Evolutionary conservation across 2,329 filamentous ascomycete species (phyloP).

Genomic region (Beauveria sp.): DNA sequence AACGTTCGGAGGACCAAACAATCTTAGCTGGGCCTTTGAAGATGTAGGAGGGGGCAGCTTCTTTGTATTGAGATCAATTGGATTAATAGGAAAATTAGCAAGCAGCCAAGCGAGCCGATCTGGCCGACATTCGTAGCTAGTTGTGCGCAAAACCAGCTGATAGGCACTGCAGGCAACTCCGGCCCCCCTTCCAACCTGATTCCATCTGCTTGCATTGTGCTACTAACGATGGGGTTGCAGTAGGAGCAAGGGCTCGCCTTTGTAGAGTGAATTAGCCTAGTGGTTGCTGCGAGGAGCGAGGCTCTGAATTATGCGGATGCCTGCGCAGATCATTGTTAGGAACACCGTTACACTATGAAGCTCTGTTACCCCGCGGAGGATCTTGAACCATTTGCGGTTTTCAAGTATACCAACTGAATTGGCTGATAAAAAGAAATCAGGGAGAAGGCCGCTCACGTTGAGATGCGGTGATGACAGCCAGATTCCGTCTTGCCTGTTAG

Average conservation of each 20-base stretch:
- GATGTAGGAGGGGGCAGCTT: not conserved
- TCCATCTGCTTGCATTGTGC: not conserved
- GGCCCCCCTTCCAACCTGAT: not conserved
- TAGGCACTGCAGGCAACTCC: not conserved
- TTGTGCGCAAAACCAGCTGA: not conserved
- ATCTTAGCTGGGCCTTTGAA: not conserved
- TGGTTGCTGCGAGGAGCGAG: not conserved
- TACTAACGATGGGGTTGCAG: not conserved
- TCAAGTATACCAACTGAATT: too few species aligned
- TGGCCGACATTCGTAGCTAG: not conserved
- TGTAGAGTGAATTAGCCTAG: not conserved
- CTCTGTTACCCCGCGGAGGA: not conserved
- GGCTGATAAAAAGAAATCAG: too few species aligned
- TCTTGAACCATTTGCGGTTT: too few species aligned
- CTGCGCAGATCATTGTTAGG: too few species aligned
- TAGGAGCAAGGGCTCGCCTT: not conserved
- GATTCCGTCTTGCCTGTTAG: not conserved
- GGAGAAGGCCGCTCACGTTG: not conserved
- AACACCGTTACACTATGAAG: too few species aligned
- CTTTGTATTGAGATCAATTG: not conserved
- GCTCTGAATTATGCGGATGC: not conserved
- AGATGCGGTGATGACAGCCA: not conserved
- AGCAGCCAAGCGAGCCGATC: not conserved
- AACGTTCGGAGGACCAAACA: not conserved
- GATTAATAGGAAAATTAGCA: not conserved